Evolutionary conservation across 352 stramenopile species (phyloP).

Genomic region (Blastocystis sp.): DNA sequence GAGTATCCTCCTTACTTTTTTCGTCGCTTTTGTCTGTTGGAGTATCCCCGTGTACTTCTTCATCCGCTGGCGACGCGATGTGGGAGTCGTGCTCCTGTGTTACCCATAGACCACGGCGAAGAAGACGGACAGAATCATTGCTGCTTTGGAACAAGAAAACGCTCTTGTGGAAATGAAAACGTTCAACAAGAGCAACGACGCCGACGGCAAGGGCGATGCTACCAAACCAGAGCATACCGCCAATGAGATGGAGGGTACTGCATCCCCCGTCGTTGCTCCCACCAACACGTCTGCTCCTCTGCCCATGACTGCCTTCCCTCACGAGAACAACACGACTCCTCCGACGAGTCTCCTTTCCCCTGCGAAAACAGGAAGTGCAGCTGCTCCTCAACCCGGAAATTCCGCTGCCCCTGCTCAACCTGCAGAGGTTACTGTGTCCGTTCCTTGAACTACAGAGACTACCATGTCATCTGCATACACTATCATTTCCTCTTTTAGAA

Average conservation of each 20-base stretch:
- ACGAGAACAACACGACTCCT: too few relatives aligned
- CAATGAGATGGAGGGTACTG: background rate
- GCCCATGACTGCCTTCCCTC: too few relatives aligned
- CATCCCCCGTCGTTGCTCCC: background rate
- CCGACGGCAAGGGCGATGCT: background rate
- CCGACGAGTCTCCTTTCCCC: too few relatives aligned
- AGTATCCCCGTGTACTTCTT: slow-evolving; percentile 66
- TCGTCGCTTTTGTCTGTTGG: slow-evolving; percentile 20
- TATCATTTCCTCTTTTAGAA: too few relatives aligned
- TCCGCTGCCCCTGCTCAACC: too few relatives aligned
- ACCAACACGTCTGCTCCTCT: background rate
- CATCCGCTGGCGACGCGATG: slow-evolving; percentile 43
- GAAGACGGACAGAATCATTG: slow-evolving; percentile 9
- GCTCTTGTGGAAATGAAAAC: slow-evolving; percentile 30
- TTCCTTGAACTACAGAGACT: too few relatives aligned
- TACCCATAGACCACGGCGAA: background rate
- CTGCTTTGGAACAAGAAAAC: background rate
- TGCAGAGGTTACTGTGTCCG: too few relatives aligned
- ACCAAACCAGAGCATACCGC: background rate
- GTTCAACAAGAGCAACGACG: slow-evolving; percentile 27
- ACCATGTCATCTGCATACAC: too few relatives aligned
- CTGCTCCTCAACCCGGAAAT: too few relatives aligned
- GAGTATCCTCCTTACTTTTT: slow-evolving; percentile 19
- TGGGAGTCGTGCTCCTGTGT: background rate
- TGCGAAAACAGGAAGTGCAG: too few relatives aligned